These are phyloP conservation scores for Phytophthora meadii DNA, from an alignment of 352 stramenopile genomes.

Conservation along the genomic window DNA sequence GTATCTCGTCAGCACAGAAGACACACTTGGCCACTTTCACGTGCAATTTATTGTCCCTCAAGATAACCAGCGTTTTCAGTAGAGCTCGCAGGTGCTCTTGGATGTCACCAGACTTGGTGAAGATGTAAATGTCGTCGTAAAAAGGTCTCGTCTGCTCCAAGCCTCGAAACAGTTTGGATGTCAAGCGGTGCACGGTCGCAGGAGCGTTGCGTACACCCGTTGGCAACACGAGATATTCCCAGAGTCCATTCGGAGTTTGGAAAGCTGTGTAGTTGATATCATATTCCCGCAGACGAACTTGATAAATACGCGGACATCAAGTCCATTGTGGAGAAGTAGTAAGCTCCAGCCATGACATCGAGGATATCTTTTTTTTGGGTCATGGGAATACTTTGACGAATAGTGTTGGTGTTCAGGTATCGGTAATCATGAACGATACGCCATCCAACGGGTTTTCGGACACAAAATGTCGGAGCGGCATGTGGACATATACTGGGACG, in stretches of 20 bases:
- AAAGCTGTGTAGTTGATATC: too few relatives aligned
- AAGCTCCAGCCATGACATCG: not conserved
- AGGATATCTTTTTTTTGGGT: not conserved
- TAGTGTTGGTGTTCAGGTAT: too few relatives aligned
- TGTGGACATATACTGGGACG: too few relatives aligned
- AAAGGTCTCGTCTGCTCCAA: conserved; percentile 10
- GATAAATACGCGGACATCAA: conserved; percentile 29
- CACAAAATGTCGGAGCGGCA: too few relatives aligned
- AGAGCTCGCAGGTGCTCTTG: conserved; percentile 1
- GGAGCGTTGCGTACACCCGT: too few relatives aligned
- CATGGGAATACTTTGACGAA: not conserved
- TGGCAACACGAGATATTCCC: too few relatives aligned
- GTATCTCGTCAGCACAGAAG: too few relatives aligned
- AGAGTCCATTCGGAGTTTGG: too few relatives aligned
- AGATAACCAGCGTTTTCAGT: not conserved
- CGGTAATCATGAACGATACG: too few relatives aligned
- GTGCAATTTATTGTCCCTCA: conserved; percentile 7
- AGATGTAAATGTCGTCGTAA: conserved; percentile 19
- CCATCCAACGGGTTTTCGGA: too few relatives aligned
- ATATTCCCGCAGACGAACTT: conserved; percentile 24
- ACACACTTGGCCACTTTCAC: conserved; percentile 1
- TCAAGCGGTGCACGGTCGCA: conserved; percentile 1
- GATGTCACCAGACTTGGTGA: conserved; percentile 1
- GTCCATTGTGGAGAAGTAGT: conserved; percentile 23
- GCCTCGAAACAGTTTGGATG: not conserved